These are phyloP conservation scores for Trametes gibbosa DNA, from an alignment of 768 basidiomycete genomes.

Conservation along the genomic window DNA sequence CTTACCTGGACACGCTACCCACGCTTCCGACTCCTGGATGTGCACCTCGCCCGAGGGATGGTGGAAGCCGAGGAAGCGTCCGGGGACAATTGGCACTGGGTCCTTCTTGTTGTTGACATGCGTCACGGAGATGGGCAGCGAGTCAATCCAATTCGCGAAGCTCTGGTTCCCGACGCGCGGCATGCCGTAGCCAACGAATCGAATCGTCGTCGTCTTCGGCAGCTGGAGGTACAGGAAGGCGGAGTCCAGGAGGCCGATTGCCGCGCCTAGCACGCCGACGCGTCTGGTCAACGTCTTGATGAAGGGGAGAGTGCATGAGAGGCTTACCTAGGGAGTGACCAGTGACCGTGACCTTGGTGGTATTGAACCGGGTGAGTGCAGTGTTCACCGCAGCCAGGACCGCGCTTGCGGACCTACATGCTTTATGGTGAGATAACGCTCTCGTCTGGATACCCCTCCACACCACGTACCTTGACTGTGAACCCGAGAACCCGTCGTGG, in stretches of 20 bases:
- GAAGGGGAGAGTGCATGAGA: neutral
- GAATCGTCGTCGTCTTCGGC: constrained; percentile 34
- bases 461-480: constrained; percentile 41
- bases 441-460: too few species aligned
- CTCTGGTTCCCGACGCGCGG: constrained; percentile 52
- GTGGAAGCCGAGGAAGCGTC: constrained; percentile 41
- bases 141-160: constrained; percentile 56
- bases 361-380: constrained; percentile 34
- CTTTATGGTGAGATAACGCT: neutral
- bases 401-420: constrained; percentile 36
- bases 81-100: constrained; percentile 33
- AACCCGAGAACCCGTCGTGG: constrained; percentile 46
- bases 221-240: constrained; percentile 51
- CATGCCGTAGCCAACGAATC: constrained; percentile 31
- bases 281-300: neutral
- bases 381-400: constrained; percentile 45
- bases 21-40: constrained; percentile 43
- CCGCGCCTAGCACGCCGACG: constrained; percentile 40
- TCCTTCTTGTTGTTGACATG: constrained; percentile 56
- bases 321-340: constrained; percentile 39
- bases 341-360: constrained; percentile 42
- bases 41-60: constrained; percentile 43
- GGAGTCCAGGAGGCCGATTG: constrained; percentile 49
- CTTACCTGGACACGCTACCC: constrained; percentile 47
- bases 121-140: constrained; percentile 38